Evolutionary conservation across 2,329 filamentous ascomycete species (phyloP), one percentile per base, ranked within the genome.

Genomic region (Colletotrichum lindemuthianum): DNA sequence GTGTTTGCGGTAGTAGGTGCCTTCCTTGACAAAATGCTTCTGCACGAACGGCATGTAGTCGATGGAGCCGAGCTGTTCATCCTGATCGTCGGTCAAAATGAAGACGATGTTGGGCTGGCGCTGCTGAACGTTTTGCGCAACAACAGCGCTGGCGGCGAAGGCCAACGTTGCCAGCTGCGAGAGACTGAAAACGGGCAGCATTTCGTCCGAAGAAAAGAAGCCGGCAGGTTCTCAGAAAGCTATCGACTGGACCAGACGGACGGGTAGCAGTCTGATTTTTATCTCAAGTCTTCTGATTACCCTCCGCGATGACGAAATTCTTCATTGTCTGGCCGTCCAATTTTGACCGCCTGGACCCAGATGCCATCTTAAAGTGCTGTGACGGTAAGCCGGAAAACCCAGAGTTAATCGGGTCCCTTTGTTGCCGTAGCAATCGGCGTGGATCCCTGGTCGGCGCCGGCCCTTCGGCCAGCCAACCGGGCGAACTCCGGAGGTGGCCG

Each of bases 81-180:
- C 89, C 70, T 91, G 89, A 66, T 91, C 89, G 65, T 91, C 89
- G 0, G 87, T 89, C 43, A 91, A 78, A 61, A 91, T 86, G 70
- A 91, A 88, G 16, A 92, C 77, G 49, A 91, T 85, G 67, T 91
- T 91, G 0, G 82, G 79, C 63, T 59, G 60, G 13, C 54, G 60
- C 41, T 63, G 59, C 39, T 59, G 53, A 10, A 55, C 34, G 32
- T 6, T 51, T 36, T 44, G 45, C 3, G 51, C 51, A 39, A 52
- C 36, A 10, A 65, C 61, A 6, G 51, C 45, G 6, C 34, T 41
- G 36, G 45, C 58, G 10, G 51, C 40, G 8, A 65, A 40, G 15
- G 58, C 58, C 41, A 61, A 10, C 8, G 45, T 52, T 5, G 59
- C 51, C 51, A 65, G 36, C 6, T 47, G 33, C 9, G 61, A 37